Percentiles rank a stretch among this genome's conserved stretches.
phyloP scores from a whole-genome alignment of 768 basidiomycete genomes.

The Mycena pura region DNA sequence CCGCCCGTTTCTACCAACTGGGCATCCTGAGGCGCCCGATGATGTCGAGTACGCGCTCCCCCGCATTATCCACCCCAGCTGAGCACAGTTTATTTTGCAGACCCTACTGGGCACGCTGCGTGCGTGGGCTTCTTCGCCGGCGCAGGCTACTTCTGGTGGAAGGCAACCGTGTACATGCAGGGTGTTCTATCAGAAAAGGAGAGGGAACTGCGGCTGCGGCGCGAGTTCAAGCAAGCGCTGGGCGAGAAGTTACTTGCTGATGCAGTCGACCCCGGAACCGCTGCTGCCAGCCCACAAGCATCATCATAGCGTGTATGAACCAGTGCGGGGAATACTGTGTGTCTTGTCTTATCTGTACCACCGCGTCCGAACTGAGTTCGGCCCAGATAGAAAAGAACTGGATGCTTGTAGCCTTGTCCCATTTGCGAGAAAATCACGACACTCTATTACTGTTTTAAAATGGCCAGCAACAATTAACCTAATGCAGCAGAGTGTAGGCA shows the following conservation, averaged over 20 bases:
- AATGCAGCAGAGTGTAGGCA: no score
- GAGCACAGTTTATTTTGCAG: conserved; percentile 46
- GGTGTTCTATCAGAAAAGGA: conserved; percentile 67
- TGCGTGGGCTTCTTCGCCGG: conserved; percentile 75
- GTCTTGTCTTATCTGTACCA: not conserved
- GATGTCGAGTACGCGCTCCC: conserved; percentile 70
- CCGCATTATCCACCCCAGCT: not conserved
- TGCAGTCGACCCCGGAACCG: conserved; percentile 15
- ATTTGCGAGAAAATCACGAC: conserved; percentile 8
- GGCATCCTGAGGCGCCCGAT: conserved; percentile 84
- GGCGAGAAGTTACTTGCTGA: conserved; percentile 40
- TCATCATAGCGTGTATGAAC: conserved; percentile 14
- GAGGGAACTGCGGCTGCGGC: conserved; percentile 59
- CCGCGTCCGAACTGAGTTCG: not conserved
- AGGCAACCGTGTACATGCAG: conserved; percentile 26
- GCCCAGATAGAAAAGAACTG: not conserved
- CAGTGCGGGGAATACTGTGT: conserved; percentile 21
- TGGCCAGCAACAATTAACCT: no score
- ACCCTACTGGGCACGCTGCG: conserved; percentile 73
- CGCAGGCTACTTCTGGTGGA: conserved; percentile 63
- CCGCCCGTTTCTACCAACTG: conserved; percentile 84
- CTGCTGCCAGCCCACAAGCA: not conserved
- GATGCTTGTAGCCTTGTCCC: conserved; percentile 10
- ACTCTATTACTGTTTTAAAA: no score
- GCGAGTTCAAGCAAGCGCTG: conserved; percentile 39